phyloP scores from a whole-genome alignment of 306 rosid genomes.

The Trichosanthes cucumerina region DNA sequence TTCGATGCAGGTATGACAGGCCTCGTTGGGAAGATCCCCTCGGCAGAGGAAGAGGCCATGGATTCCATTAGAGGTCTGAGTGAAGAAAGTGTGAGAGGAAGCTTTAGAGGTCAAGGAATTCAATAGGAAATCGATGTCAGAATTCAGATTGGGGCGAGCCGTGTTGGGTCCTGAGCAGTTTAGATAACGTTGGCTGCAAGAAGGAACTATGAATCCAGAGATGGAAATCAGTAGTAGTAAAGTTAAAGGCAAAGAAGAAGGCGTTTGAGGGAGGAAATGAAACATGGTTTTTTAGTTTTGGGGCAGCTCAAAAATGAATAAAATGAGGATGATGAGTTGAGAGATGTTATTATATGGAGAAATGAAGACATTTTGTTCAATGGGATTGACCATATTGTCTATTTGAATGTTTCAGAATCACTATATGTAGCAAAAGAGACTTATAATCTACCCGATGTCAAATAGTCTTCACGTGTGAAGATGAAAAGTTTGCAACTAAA shows the following conservation, averaged over 20 bases:
- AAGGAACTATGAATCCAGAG: not conserved
- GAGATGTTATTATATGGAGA: not conserved
- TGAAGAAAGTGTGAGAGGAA: slow-evolving; percentile 1
- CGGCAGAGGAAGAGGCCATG: slow-evolving; percentile 20
- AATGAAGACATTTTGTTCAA: not conserved
- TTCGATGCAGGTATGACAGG: slow-evolving; percentile 9
- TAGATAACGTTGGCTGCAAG: not conserved
- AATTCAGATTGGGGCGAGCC: not conserved
- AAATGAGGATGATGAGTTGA: not conserved
- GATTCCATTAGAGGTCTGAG: not conserved
- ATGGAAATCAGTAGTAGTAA: not conserved
- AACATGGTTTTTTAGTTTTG: not conserved
- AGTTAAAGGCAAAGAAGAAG: not conserved
- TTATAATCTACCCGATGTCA: not conserved
- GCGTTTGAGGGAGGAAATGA: not conserved
- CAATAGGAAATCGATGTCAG: slow-evolving; percentile 1
- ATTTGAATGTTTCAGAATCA: not conserved
- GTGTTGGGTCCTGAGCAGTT: not conserved
- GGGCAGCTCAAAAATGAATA: not conserved
- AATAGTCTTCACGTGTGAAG: not conserved
- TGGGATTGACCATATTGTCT: not conserved
- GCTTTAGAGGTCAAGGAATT: slow-evolving; percentile 9
- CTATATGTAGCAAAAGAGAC: not conserved
- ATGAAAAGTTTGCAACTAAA: not conserved
- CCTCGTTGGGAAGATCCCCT: slow-evolving; percentile 9